A percentile compares a stretch with the other conserved stretches of the same genome.
Evolutionary conservation across 2,329 filamentous ascomycete species (phyloP).

Genomic region (Akanthomyces muscarius): DNA sequence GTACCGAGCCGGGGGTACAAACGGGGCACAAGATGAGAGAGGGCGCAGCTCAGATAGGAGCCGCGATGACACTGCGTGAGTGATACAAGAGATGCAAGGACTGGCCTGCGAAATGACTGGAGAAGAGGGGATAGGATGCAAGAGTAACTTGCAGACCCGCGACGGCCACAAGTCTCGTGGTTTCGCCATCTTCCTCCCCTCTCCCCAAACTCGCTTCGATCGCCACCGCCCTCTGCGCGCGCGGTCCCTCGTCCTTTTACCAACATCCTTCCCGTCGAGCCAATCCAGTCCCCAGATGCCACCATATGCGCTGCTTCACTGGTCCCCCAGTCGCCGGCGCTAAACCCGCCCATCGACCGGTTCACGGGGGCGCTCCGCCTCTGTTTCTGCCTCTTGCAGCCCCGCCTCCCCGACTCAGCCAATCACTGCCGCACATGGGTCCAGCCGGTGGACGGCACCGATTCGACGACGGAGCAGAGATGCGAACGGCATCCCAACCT

Average conservation of each 20-base stretch:
- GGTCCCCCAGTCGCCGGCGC: constrained; percentile 7
- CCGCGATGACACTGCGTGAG: not conserved
- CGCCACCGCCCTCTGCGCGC: not conserved
- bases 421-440: constrained; percentile 29
- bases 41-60: not conserved
- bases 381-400: not conserved
- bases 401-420: constrained; percentile 8
- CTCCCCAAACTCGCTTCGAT: not conserved
- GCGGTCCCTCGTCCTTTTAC: not conserved
- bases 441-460: constrained; percentile 10
- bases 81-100: not conserved
- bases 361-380: not conserved
- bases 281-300: constrained; percentile 8
- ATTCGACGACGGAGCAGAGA: not conserved
- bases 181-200: not conserved
- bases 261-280: not conserved
- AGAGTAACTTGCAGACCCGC: not conserved
- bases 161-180: not conserved
- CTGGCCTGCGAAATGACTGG: not conserved
- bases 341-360: constrained; percentile 4
- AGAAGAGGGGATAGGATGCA: not conserved
- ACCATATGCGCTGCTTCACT: constrained; percentile 15
- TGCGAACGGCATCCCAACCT: not conserved
- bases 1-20: not conserved
- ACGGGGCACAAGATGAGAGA: not conserved